Conservation (phyloP, 225 moss, liverwort and hornwort species). For the Physcomitrium patens region DNA sequence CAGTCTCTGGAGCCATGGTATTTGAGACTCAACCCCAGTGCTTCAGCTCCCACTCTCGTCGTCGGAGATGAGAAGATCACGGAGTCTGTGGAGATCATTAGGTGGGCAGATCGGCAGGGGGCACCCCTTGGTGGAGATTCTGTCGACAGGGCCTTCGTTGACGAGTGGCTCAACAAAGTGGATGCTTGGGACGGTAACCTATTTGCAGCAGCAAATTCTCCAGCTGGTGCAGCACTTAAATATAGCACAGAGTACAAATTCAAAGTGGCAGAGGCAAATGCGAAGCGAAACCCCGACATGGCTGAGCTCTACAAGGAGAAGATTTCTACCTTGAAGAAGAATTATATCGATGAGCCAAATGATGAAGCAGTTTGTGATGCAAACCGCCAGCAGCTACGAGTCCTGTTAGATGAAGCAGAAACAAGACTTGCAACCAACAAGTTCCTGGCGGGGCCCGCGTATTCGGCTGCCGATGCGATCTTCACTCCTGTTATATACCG, state of each 20-base stretch:
- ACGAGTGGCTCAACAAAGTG: constrained; percentile 77
- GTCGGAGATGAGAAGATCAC: constrained; percentile 50
- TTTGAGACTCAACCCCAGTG: constrained; percentile 67
- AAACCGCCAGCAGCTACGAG: constrained; percentile 56
- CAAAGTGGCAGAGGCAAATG: constrained; percentile 71
- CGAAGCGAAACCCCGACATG: constrained; percentile 69
- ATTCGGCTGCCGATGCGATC: constrained; percentile 75
- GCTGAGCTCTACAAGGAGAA: constrained; percentile 68
- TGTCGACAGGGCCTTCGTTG: constrained; percentile 66
- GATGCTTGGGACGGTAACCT: constrained; percentile 81
- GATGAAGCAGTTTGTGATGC: constrained; percentile 6
- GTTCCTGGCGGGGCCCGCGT: constrained; percentile 69
- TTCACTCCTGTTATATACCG: constrained; percentile 70
- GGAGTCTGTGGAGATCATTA: constrained; percentile 76
- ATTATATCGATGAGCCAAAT: no score
- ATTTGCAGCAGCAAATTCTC: constrained; percentile 53
- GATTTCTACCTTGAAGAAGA: constrained; percentile 37
- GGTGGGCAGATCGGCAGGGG: constrained; percentile 84
- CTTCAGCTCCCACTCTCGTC: constrained; percentile 59
- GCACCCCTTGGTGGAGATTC: constrained; percentile 76
- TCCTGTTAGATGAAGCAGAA: constrained; percentile 81
- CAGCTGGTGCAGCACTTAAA: constrained; percentile 47
- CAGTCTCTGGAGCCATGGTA: constrained; percentile 80
- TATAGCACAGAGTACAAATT: constrained; percentile 53
- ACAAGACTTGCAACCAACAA: constrained; percentile 42